These are phyloP conservation scores for Xylariaceae sp. DNA, from an alignment of 2,329 filamentous ascomycete species.

Conservation along the genomic window DNA sequence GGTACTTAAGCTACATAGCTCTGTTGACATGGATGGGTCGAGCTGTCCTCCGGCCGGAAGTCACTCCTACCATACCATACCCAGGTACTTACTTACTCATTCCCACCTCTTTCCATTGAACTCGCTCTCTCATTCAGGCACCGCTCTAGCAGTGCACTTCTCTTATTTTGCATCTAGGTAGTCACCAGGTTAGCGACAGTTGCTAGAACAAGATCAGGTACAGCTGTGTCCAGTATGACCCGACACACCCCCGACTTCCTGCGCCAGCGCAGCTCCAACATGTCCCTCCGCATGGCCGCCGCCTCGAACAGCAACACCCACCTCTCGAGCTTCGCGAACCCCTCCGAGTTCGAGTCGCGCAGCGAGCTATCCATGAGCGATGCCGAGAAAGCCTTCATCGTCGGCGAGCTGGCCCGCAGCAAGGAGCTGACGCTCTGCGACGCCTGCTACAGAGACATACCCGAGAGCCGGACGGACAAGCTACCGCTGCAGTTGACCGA, in stretches of 20 bases:
- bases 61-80: no score
- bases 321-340: constrained; percentile 26
- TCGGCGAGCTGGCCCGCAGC: constrained; percentile 17
- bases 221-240: constrained; percentile 35
- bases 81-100: no score
- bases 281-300: constrained; percentile 41
- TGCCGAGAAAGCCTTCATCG: constrained; percentile 22
- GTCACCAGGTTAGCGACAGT: no score
- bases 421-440: constrained; percentile 18
- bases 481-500: constrained; percentile 13
- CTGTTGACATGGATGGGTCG: no score
- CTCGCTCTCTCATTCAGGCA: background rate
- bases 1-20: background rate
- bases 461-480: constrained; percentile 26
- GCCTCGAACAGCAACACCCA: constrained; percentile 16
- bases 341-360: constrained; percentile 17
- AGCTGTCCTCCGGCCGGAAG: no score
- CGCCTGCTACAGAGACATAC: constrained; percentile 21
- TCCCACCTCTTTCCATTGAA: no score
- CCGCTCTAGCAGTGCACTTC: background rate
- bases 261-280: constrained; percentile 38
- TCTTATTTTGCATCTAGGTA: no score
- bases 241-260: constrained; percentile 41
- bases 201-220: background rate
- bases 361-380: constrained; percentile 14